phyloP scores from a whole-genome alignment of 2,329 filamentous ascomycete species.

The Pseudogymnoascus sp. region DNA sequence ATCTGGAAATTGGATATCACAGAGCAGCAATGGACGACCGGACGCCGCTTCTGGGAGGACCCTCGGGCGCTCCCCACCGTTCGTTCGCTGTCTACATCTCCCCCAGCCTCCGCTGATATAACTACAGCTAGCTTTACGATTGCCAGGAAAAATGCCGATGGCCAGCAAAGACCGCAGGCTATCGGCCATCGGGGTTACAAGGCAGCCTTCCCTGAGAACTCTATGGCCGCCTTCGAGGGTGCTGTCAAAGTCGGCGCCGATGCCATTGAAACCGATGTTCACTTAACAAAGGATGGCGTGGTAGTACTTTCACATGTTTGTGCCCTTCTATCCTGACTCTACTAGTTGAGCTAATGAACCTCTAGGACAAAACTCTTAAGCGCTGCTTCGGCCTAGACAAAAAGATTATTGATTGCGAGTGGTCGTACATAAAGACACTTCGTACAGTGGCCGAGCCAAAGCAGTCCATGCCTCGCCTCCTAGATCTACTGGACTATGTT shows the following conservation, averaged over 20 bases:
- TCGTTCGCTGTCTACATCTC: not conserved
- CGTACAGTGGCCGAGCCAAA: conserved; percentile 61
- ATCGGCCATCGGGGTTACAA: conserved; percentile 79
- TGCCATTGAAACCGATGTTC: conserved; percentile 83
- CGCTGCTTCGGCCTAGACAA: conserved; percentile 74
- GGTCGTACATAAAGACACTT: conserved; percentile 63
- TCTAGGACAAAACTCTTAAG: conserved; percentile 65
- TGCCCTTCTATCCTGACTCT: not conserved
- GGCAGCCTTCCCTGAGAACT: conserved; percentile 75
- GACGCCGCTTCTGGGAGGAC: not conserved
- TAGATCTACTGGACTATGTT: conserved; percentile 69
- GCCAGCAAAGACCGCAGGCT: conserved; percentile 52
- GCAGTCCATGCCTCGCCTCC: conserved; percentile 65
- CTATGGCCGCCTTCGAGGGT: conserved; percentile 68
- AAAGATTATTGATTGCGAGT: conserved; percentile 69
- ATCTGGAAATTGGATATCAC: not conserved
- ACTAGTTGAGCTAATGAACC: not conserved
- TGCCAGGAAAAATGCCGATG: conserved; percentile 19
- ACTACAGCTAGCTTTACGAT: conserved; percentile 22
- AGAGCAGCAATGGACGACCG: not conserved
- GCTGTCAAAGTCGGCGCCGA: conserved; percentile 70
- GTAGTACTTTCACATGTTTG: conserved; percentile 76
- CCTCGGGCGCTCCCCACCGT: not conserved
- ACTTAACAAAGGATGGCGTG: conserved; percentile 73
- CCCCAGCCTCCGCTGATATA: conserved; percentile 11